Evolutionary conservation across 176 grass and related monocot genomes (phyloP).

Genomic region (Oryza officinalis): DNA sequence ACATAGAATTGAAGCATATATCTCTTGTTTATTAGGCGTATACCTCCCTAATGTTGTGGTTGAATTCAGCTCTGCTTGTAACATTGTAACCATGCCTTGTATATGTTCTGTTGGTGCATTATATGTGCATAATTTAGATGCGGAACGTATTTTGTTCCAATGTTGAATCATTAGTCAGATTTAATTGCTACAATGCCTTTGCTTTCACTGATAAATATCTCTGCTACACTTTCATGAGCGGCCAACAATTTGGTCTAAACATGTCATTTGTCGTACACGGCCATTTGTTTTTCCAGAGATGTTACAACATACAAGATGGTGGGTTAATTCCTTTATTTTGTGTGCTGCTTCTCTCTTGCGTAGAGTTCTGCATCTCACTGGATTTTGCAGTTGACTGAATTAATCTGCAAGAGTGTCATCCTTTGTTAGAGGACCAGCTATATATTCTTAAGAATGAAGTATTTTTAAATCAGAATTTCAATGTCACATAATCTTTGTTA

Average conservation of each 20-base stretch:
- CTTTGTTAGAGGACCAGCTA: neutral
- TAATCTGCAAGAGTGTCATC: neutral
- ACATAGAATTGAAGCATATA: neutral
- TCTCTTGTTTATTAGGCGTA: neutral
- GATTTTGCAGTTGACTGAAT: neutral
- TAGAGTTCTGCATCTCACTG: neutral
- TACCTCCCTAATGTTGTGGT: neutral
- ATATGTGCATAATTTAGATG: neutral
- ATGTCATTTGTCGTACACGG: neutral
- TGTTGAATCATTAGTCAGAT: neutral
- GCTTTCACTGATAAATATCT: neutral
- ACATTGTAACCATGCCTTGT: neutral
- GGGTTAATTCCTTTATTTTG: neutral
- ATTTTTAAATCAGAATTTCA: neutral
- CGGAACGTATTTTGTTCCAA: neutral
- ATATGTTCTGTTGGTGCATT: conserved; percentile 10
- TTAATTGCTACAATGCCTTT: neutral
- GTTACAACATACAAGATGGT: conserved; percentile 20
- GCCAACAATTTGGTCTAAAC: neutral
- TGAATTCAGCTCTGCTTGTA: neutral
- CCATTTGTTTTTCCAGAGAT: conserved; percentile 15
- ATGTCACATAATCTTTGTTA: neutral
- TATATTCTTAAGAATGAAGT: neutral
- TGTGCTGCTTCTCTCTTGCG: conserved; percentile 13
- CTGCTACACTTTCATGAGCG: neutral